Percentiles rank a stretch among this genome's conserved stretches.
Conservation (phyloP, 2,329 filamentous ascomycete genomes). For the Beauveria scarabaeidicola region DNA sequence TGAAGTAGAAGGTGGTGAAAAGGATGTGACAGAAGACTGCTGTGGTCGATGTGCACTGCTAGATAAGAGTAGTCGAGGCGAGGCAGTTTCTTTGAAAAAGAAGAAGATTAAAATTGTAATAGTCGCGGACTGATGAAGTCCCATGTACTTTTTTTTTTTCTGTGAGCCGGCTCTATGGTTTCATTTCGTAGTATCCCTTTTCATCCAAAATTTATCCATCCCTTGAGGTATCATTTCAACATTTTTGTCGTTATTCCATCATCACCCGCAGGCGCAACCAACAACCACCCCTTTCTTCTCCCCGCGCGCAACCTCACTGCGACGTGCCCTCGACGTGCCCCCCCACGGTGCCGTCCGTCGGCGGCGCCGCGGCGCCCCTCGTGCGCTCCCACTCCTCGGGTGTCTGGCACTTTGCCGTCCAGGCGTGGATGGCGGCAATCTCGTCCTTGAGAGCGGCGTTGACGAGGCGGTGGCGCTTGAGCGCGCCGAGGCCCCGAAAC, state of each 20-base stretch:
- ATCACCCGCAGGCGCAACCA: neutral
- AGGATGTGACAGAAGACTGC: too few species aligned
- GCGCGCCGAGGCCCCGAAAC: slow-evolving; percentile 63
- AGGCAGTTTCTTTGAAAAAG: neutral
- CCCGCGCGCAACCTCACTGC: slow-evolving; percentile 6
- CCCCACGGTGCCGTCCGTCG: slow-evolving; percentile 35
- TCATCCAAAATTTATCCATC: neutral
- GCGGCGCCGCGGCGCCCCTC: slow-evolving; percentile 30
- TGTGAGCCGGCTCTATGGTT: neutral
- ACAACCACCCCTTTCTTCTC: neutral
- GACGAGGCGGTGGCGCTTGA: slow-evolving; percentile 79
- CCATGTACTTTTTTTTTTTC: neutral
- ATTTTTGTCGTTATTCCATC: neutral
- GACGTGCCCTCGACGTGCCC: slow-evolving; percentile 32
- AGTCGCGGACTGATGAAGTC: neutral
- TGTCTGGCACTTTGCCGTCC: slow-evolving; percentile 90
- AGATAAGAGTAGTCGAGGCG: neutral
- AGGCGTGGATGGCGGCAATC: slow-evolving; percentile 86
- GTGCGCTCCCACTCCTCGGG: slow-evolving; percentile 79
- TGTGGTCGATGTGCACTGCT: neutral
- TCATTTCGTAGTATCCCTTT: neutral
- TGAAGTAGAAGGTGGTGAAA: slow-evolving; percentile 7
- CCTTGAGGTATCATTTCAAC: slow-evolving; percentile 1
- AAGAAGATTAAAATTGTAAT: slow-evolving; percentile 1
- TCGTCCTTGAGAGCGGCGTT: slow-evolving; percentile 77